Conservation (phyloP, 805 yeast genomes). For the Yarrowia sp. region DNA sequence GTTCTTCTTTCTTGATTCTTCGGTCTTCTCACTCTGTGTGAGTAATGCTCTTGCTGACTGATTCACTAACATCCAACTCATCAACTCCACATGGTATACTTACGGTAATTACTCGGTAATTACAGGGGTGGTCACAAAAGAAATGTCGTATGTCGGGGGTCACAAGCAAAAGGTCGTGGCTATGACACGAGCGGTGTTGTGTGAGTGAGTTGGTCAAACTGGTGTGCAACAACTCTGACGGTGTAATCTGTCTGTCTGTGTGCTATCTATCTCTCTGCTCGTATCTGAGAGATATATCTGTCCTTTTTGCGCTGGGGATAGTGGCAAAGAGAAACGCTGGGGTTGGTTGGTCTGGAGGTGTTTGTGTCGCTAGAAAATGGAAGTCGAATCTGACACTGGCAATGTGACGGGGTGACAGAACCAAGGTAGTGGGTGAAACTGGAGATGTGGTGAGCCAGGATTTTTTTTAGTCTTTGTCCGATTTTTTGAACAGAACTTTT, state of each 20-base stretch:
- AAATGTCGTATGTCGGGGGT: no score
- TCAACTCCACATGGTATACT: not conserved
- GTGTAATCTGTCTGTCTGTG: no score
- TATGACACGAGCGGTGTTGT: no score
- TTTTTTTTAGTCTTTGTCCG: constrained; percentile 31
- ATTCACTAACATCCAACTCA: not conserved
- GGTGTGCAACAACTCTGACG: no score
- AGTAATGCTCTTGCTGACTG: constrained; percentile 3
- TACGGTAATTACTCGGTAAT: not conserved
- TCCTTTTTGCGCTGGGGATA: not conserved
- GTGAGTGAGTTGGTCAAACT: no score
- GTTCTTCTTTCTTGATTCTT: no score
- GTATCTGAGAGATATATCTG: constrained; percentile 1
- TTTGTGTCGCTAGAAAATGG: no score
- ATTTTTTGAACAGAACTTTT: constrained; percentile 2
- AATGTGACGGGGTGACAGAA: not conserved
- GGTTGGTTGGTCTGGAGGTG: no score
- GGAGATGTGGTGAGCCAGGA: not conserved
- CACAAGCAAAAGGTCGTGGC: no score
- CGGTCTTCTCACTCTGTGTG: constrained; percentile 2
- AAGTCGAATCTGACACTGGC: not conserved
- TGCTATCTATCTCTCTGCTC: no score
- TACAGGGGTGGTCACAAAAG: not conserved
- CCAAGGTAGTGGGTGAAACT: not conserved
- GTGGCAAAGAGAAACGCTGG: constrained; percentile 10